Evolutionary conservation across 306 rosid species (phyloP).

Genomic region (apple (Malus domestica)): ASM211411v1 NC_041790.1:29694001-29694500

Average conservation of each 20-base stretch:
- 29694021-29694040: too few species aligned
- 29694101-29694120: too few species aligned
- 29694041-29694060: too few species aligned
- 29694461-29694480: not conserved
- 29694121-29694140: too few species aligned
- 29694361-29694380: not conserved
- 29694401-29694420: not conserved
- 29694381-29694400: not conserved
- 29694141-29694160: too few species aligned
- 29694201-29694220: not conserved
- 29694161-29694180: too few species aligned
- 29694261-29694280: not conserved
- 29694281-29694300: not conserved
- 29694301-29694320: not conserved
- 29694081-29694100: too few species aligned
- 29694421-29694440: not conserved
- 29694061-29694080: too few species aligned
- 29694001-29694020: too few species aligned
- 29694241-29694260: conserved; percentile 3
- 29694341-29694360: not conserved
- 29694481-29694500: too few species aligned
- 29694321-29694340: not conserved
- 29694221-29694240: not conserved
- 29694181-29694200: too few species aligned
- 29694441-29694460: rapidly evolving